Percentiles rank a stretch among this genome's conserved stretches.
Conservation (phyloP, 306 rosid species). For the Lathyrus tuberosus region DNA sequence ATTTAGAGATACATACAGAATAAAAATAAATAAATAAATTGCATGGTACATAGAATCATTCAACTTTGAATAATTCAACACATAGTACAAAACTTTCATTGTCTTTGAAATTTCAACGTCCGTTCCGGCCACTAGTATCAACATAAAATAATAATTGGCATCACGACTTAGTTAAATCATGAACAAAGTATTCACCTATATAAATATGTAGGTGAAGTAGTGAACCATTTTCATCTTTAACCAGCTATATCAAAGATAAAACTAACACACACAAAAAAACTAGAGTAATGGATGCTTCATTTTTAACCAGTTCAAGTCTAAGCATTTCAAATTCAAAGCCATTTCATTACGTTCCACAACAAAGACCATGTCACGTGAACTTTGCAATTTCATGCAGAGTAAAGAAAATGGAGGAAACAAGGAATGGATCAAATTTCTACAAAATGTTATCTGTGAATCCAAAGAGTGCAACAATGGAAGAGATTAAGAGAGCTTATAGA, state of each 20-base stretch:
- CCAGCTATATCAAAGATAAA: not conserved
- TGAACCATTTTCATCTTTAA: not conserved
- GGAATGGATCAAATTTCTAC: constrained; percentile 49
- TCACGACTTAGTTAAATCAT: constrained; percentile 2
- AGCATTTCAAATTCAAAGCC: constrained; percentile 30
- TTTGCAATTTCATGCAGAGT: constrained; percentile 45
- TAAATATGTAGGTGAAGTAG: constrained; percentile 25
- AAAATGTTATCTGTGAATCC: constrained; percentile 52
- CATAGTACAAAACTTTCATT: not conserved
- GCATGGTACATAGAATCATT: not conserved
- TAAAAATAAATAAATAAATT: not conserved
- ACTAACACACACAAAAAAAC: not conserved
- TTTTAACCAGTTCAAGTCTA: constrained; percentile 32
- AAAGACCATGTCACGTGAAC: constrained; percentile 8
- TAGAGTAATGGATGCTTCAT: constrained; percentile 40
- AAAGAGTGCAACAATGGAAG: constrained; percentile 48
- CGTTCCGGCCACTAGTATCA: not conserved
- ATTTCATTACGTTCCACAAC: constrained; percentile 32
- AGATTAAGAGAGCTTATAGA: constrained; percentile 70
- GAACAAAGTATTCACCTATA: not conserved
- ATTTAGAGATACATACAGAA: not conserved
- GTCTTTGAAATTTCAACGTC: constrained; percentile 8
- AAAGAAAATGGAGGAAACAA: constrained; percentile 9
- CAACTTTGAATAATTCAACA: constrained; percentile 9
- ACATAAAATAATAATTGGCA: not conserved